Evolutionary conservation across 2,329 filamentous ascomycete genomes (phyloP).

Genomic region (Talaromyces sp.): DNA sequence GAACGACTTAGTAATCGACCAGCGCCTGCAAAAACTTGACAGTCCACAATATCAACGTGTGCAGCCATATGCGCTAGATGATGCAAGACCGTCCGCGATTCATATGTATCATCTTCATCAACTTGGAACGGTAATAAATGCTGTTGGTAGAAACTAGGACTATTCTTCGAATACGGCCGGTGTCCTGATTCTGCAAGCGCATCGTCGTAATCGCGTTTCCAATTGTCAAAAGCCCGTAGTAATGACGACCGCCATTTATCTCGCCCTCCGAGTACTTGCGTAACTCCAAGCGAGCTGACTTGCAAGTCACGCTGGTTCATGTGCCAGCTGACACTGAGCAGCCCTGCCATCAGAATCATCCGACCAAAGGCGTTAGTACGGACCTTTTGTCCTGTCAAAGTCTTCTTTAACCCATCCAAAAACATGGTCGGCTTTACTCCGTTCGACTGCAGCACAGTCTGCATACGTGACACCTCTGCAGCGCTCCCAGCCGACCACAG

Average conservation of each 20-base stretch:
- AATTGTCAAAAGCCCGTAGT: slow-evolving; percentile 85
- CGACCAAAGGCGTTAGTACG: slow-evolving; percentile 91
- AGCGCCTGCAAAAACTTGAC: slow-evolving; percentile 90
- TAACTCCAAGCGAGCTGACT: slow-evolving; percentile 79
- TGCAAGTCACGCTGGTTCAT: slow-evolving; percentile 96
- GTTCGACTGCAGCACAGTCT: slow-evolving; percentile 74
- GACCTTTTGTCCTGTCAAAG: slow-evolving; percentile 78
- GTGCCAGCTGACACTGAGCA: slow-evolving; percentile 93
- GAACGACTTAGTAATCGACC: slow-evolving; percentile 79
- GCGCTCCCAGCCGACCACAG: slow-evolving; percentile 89
- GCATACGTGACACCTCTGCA: slow-evolving; percentile 78
- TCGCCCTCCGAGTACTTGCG: slow-evolving; percentile 74
- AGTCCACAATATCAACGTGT: slow-evolving; percentile 96
- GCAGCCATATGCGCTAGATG: slow-evolving; percentile 97
- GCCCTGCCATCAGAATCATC: slow-evolving; percentile 87
- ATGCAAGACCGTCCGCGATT: slow-evolving; percentile 84
- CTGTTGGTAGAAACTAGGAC: slow-evolving; percentile 20
- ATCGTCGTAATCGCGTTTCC: slow-evolving; percentile 89
- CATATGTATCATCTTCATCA: slow-evolving; percentile 71
- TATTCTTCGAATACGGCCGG: slow-evolving; percentile 23
- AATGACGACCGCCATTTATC: slow-evolving; percentile 88
- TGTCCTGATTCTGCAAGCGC: slow-evolving; percentile 57
- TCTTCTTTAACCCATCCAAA: slow-evolving; percentile 85
- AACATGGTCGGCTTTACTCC: slow-evolving; percentile 84
- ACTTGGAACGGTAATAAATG: slow-evolving; percentile 32